Percentiles rank a stretch among this genome's conserved stretches.
These are phyloP conservation scores for Zygosaccharomyces pseudobailii DNA, from an alignment of 1,139 yeast species.

Conservation along the genomic window DNA sequence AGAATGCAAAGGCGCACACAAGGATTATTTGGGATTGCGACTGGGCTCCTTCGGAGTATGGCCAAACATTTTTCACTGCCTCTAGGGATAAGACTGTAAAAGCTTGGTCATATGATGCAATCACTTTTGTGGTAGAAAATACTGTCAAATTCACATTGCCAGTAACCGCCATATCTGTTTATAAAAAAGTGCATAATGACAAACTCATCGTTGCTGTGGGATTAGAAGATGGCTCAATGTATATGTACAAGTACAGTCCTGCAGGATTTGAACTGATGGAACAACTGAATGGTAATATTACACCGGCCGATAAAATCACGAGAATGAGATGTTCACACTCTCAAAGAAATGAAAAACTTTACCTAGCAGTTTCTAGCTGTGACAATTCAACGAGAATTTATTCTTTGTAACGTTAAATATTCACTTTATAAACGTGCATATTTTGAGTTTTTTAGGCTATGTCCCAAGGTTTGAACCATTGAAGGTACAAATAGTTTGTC, in stretches of 20 bases:
- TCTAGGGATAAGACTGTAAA: slow-evolving; percentile 82
- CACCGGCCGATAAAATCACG: slow-evolving; percentile 59
- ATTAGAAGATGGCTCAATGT: slow-evolving; percentile 58
- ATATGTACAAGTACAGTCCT: slow-evolving; percentile 32
- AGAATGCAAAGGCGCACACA: slow-evolving; percentile 71
- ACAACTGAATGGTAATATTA: slow-evolving; percentile 37
- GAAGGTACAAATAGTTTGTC: slow-evolving; percentile 42
- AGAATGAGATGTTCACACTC: slow-evolving; percentile 50
- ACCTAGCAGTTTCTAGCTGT: slow-evolving; percentile 63
- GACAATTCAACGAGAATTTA: slow-evolving; percentile 57
- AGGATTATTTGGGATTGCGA: slow-evolving; percentile 95
- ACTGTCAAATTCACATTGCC: slow-evolving; percentile 46
- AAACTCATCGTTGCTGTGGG: slow-evolving; percentile 57
- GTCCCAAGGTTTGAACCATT: slow-evolving; percentile 47
- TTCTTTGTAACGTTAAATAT: too few relatives aligned
- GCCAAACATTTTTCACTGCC: slow-evolving; percentile 62
- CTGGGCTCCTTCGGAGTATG: slow-evolving; percentile 56
- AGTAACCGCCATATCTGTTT: slow-evolving; percentile 69
- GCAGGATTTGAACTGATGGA: slow-evolving; percentile 32
- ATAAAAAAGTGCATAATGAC: slow-evolving; percentile 30
- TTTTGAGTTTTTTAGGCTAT: slow-evolving; percentile 12
- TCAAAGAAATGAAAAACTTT: slow-evolving; percentile 25
- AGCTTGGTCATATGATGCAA: slow-evolving; percentile 51
- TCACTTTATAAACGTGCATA: slow-evolving; percentile 19
- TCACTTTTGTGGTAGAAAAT: slow-evolving; percentile 24